Evolutionary conservation across 1,284 basidiomycete species (phyloP).

Genomic region (Ganoderma meredithae): DNA sequence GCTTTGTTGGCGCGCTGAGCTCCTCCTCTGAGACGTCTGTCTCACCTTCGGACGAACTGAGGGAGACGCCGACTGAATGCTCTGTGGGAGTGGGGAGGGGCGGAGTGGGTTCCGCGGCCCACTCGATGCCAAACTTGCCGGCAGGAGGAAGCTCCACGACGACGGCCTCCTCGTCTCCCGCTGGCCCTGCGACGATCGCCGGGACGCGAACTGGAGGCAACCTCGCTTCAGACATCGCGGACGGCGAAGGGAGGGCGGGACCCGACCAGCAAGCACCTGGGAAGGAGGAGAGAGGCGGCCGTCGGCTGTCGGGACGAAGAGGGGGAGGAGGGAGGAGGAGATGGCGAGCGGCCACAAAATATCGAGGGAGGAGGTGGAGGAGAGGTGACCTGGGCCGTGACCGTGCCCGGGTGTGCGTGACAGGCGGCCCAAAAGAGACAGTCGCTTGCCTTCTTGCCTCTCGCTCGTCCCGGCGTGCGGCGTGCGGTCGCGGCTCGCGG

Average conservation of each 20-base stretch:
- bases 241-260: slow-evolving; percentile 25
- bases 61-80: slow-evolving; percentile 42
- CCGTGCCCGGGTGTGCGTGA: slow-evolving; percentile 22
- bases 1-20: slow-evolving; percentile 34
- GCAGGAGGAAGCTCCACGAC: slow-evolving; percentile 50
- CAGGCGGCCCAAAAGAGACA: slow-evolving; percentile 28
- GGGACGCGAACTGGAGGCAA: slow-evolving; percentile 49
- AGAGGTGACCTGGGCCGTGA: slow-evolving; percentile 24
- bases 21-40: slow-evolving; percentile 56
- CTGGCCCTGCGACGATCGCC: slow-evolving; percentile 40
- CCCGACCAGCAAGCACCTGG: slow-evolving; percentile 29
- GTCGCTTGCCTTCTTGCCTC: slow-evolving; percentile 4
- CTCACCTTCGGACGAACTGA: slow-evolving; percentile 59
- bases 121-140: slow-evolving; percentile 59
- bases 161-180: slow-evolving; percentile 40
- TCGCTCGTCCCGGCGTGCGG: slow-evolving; percentile 3
- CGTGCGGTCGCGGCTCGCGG: slow-evolving; percentile 6
- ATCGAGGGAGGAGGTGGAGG: slow-evolving; percentile 19
- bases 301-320: slow-evolving; percentile 9
- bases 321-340: slow-evolving; percentile 19
- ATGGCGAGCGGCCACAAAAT: slow-evolving; percentile 14
- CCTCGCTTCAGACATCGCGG: slow-evolving; percentile 41
- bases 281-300: slow-evolving; percentile 18
- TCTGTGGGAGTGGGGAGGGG: slow-evolving; percentile 44
- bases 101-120: slow-evolving; percentile 52